These are phyloP conservation scores for Bruguiera gymnorhiza DNA, from an alignment of 345 rosid genomes.

Conservation along the genomic window DNA sequence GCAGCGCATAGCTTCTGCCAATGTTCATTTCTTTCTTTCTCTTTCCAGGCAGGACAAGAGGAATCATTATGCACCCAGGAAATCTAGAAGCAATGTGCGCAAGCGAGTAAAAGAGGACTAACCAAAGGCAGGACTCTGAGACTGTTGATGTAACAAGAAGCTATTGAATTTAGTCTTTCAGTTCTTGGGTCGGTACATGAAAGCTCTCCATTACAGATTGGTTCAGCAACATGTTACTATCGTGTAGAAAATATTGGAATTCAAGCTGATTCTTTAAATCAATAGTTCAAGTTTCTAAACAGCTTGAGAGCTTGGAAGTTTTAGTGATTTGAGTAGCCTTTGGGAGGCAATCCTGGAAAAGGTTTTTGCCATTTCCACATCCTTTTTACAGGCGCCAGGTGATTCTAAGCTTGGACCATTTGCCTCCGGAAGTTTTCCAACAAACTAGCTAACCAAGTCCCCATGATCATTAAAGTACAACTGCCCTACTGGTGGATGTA, in stretches of 20 bases:
- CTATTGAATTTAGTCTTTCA: constrained; percentile 10
- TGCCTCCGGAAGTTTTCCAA: too few relatives aligned
- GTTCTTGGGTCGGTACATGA: constrained; percentile 10
- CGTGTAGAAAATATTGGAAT: background rate
- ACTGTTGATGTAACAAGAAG: constrained; percentile 23
- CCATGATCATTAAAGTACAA: too few relatives aligned
- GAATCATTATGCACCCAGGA: constrained; percentile 25
- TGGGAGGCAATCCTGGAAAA: too few relatives aligned
- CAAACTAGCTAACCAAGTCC: too few relatives aligned
- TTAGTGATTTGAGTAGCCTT: too few relatives aligned
- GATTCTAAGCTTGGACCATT: too few relatives aligned
- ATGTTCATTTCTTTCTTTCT: background rate
- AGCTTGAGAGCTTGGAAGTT: too few relatives aligned
- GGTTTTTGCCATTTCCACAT: too few relatives aligned
- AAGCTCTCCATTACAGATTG: background rate
- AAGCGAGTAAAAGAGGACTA: constrained; percentile 29
- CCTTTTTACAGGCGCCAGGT: too few relatives aligned
- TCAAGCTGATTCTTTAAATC: constrained; percentile 19
- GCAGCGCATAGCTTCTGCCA: background rate
- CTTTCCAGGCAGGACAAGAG: constrained; percentile 35
- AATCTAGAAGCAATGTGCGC: constrained; percentile 27
- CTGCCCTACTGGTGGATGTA: too few relatives aligned
- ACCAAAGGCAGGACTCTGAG: constrained; percentile 27
- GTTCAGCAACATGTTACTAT: background rate
- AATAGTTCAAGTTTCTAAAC: too few relatives aligned